Evolutionary conservation across 1,139 yeast species (phyloP).

Genomic region (Barnettozyma hawaiiensis): DNA sequence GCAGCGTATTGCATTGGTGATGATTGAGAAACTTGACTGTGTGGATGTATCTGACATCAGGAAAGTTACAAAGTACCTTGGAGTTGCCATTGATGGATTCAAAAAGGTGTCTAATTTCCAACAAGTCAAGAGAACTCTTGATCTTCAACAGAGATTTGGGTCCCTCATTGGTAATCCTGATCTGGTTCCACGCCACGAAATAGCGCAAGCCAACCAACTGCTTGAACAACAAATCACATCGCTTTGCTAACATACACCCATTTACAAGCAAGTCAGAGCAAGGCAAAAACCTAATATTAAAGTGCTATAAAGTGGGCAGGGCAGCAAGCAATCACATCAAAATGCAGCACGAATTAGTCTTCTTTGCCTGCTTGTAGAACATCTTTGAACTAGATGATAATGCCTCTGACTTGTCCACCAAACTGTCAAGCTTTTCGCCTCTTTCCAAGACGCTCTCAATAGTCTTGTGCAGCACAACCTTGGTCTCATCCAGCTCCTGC

Average conservation of each 20-base stretch:
- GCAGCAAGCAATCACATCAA: constrained; percentile 43
- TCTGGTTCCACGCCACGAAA: constrained; percentile 33
- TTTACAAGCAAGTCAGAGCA: no score
- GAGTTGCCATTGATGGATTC: constrained; percentile 41
- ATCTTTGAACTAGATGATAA: constrained; percentile 81
- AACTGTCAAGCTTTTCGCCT: constrained; percentile 90
- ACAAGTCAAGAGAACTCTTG: constrained; percentile 32
- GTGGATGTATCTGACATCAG: constrained; percentile 5
- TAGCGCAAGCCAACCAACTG: constrained; percentile 28
- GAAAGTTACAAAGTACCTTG: constrained; percentile 34
- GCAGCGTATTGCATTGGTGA: constrained; percentile 33
- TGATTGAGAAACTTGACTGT: constrained; percentile 16
- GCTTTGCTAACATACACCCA: background rate
- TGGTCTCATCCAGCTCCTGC: constrained; percentile 95
- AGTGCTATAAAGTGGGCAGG: no score
- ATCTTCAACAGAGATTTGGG: constrained; percentile 27
- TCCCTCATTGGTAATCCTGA: constrained; percentile 27
- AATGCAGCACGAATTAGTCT: constrained; percentile 93
- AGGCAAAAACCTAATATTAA: no score
- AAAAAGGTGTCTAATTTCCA: constrained; percentile 33
- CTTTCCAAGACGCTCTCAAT: constrained; percentile 91
- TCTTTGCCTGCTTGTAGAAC: constrained; percentile 96
- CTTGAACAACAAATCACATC: constrained; percentile 3
- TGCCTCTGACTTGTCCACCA: constrained; percentile 94
- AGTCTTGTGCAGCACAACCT: constrained; percentile 91